Evolutionary conservation across 2,329 filamentous ascomycete genomes (phyloP).

Genomic region (Microcyclospora pomicola): DNA sequence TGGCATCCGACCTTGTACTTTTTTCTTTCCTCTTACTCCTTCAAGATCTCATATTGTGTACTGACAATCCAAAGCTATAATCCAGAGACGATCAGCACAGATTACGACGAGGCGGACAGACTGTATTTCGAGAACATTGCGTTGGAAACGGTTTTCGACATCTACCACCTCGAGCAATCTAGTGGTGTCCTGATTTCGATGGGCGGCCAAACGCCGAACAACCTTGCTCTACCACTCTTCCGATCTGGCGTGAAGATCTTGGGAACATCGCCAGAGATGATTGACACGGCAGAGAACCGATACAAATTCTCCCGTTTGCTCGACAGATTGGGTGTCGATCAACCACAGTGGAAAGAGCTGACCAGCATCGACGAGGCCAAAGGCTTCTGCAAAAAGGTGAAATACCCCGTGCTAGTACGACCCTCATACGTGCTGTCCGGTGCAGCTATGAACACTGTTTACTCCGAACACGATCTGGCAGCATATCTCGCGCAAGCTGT

Average conservation of each 20-base stretch:
- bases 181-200: slow-evolving; percentile 84
- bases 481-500: slow-evolving; percentile 80
- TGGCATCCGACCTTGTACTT: slow-evolving; percentile 3
- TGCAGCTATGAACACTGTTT: slow-evolving; percentile 98
- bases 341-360: slow-evolving; percentile 95
- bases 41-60: neutral
- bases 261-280: slow-evolving; percentile 97
- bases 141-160: slow-evolving; percentile 78
- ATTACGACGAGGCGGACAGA: slow-evolving; percentile 87
- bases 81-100: slow-evolving; percentile 76
- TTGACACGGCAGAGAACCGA: slow-evolving; percentile 90
- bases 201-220: slow-evolving; percentile 96
- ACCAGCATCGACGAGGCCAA: slow-evolving; percentile 87
- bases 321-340: slow-evolving; percentile 85
- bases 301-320: slow-evolving; percentile 99
- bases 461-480: slow-evolving; percentile 84
- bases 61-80: slow-evolving; percentile 42
- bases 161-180: slow-evolving; percentile 75
- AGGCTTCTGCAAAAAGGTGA: slow-evolving; percentile 73
- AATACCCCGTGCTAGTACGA: slow-evolving; percentile 85
- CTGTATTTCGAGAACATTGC: slow-evolving; percentile 96
- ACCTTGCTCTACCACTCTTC: slow-evolving; percentile 82
- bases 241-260: slow-evolving; percentile 83
- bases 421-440: slow-evolving; percentile 95
- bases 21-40: neutral